phyloP scores from a whole-genome alignment of 2,329 filamentous ascomycete genomes.

The Ascochyta rabiei region DNA sequence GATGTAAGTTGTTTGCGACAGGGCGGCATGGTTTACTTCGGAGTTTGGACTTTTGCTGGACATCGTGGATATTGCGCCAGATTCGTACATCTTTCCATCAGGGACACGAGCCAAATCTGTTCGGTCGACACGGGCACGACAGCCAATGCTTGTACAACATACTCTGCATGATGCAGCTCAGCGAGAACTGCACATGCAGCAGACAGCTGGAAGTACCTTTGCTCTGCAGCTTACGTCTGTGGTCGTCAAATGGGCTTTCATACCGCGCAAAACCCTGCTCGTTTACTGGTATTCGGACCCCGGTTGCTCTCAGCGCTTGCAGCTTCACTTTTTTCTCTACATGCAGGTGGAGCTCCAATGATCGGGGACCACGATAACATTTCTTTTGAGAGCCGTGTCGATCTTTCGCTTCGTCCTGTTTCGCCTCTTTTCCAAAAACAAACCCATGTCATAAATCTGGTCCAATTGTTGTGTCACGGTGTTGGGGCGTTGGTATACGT shows the following conservation, averaged over 20 bases:
- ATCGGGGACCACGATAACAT: background rate
- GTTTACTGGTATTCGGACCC: background rate
- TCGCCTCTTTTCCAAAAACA: background rate
- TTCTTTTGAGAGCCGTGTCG: background rate
- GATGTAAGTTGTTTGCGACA: no score
- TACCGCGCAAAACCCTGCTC: background rate
- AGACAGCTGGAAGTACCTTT: background rate
- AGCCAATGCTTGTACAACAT: background rate
- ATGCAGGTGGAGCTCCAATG: background rate
- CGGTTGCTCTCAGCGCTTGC: background rate
- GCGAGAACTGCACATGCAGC: background rate
- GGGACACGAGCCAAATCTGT: background rate
- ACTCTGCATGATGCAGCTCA: background rate
- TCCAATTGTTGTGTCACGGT: background rate
- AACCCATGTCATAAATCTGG: background rate
- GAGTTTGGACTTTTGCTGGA: background rate
- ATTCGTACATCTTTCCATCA: background rate
- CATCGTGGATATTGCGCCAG: background rate
- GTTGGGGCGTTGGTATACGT: constrained; percentile 7
- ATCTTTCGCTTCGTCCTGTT: background rate
- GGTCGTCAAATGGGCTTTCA: no score
- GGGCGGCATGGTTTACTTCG: background rate
- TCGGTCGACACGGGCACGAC: background rate
- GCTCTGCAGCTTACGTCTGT: no score
- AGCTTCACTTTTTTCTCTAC: constrained; percentile 6